Percentiles rank a stretch among this genome's conserved stretches.
These are phyloP conservation scores for Albifimbria verrucaria DNA, from an alignment of 2,329 filamentous ascomycete species.

Conservation along the genomic window DNA sequence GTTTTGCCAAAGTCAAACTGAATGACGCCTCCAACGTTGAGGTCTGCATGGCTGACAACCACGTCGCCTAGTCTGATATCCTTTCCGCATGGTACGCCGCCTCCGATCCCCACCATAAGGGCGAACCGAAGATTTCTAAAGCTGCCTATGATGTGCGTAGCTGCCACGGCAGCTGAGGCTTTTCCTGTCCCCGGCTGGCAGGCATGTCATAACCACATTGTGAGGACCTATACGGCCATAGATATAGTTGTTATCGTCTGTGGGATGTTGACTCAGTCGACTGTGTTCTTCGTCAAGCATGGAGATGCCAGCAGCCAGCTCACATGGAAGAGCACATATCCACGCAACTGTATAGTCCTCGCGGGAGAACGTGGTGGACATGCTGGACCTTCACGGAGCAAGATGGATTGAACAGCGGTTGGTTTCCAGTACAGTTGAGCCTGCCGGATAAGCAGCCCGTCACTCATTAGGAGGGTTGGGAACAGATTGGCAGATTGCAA, in stretches of 20 bases:
- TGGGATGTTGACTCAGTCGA: not conserved
- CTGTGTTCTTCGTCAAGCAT: constrained; percentile 12
- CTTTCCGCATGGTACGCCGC: constrained; percentile 15
- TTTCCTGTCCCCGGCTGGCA: constrained; percentile 5
- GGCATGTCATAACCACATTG: constrained; percentile 8
- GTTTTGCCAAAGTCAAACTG: constrained; percentile 16
- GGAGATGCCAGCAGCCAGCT: constrained; percentile 9
- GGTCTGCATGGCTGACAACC: constrained; percentile 9
- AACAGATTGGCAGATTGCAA: too few species aligned
- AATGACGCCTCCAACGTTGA: constrained; percentile 7
- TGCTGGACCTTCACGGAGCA: too few species aligned
- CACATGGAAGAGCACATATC: constrained; percentile 13
- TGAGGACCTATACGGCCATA: constrained; percentile 8
- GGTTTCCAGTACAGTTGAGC: too few species aligned
- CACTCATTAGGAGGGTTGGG: too few species aligned
- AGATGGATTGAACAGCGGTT: too few species aligned
- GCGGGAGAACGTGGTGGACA: too few species aligned
- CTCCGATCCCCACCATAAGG: constrained; percentile 25
- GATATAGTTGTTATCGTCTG: constrained; percentile 10
- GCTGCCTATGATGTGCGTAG: constrained; percentile 8
- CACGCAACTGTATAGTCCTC: constrained; percentile 10
- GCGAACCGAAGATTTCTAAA: constrained; percentile 7
- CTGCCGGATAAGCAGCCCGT: too few species aligned
- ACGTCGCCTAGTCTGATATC: constrained; percentile 16
- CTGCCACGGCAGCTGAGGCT: constrained; percentile 3